Conservation (phyloP, 345 rosid species). For the Camelina laxa region DNA sequence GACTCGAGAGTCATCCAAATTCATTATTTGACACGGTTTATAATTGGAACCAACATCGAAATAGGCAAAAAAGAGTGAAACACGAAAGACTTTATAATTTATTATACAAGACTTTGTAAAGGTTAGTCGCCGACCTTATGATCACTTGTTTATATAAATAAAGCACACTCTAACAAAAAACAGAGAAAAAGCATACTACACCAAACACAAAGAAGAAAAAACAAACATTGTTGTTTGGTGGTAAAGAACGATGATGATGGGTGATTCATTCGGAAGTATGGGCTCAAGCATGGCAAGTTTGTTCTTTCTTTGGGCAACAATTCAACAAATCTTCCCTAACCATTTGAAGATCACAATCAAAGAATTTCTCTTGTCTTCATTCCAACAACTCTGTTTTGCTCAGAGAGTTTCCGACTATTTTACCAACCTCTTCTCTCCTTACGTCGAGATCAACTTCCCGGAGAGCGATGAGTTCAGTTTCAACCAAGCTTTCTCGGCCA, state of each 20-base stretch:
- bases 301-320: constrained; percentile 56
- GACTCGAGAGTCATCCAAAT: too few relatives aligned
- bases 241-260: constrained; percentile 34
- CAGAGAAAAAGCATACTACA: neutral
- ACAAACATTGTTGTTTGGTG: neutral
- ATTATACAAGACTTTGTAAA: neutral
- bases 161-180: neutral
- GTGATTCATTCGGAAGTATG: constrained; percentile 31
- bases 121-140: neutral
- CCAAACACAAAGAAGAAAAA: constrained; percentile 2
- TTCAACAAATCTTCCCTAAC: constrained; percentile 55
- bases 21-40: too few relatives aligned
- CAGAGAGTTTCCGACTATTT: constrained; percentile 45
- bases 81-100: neutral
- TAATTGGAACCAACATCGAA: neutral
- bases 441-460: constrained; percentile 55
- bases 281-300: constrained; percentile 45
- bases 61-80: neutral
- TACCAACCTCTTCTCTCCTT: constrained; percentile 49
- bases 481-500: constrained; percentile 56
- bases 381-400: constrained; percentile 38
- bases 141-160: neutral
- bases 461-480: constrained; percentile 53
- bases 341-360: constrained; percentile 45
- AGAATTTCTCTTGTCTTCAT: constrained; percentile 35